Percentiles rank a stretch among this genome's conserved stretches.
Conservation (phyloP, 2,329 filamentous ascomycete genomes). For the Cryphonectria radicalis region DNA sequence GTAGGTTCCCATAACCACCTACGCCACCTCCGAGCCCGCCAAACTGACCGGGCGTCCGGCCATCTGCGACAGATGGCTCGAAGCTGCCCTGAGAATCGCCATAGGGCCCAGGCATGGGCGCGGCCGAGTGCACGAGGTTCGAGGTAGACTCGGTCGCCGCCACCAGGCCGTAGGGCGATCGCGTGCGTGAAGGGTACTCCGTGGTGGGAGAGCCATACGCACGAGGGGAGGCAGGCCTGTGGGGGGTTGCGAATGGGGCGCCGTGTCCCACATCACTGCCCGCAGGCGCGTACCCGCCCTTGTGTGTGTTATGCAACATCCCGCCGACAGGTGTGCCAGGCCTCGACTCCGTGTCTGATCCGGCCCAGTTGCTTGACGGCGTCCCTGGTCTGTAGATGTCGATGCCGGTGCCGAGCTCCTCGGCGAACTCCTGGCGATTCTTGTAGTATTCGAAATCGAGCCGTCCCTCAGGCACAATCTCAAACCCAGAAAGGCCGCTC, state of each 20-base stretch:
- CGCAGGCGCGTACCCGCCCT: slow-evolving; percentile 34
- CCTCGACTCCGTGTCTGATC: slow-evolving; percentile 49
- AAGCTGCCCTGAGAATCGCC: slow-evolving; percentile 29
- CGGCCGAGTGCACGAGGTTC: slow-evolving; percentile 28
- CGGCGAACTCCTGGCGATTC: slow-evolving; percentile 83
- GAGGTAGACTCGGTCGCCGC: slow-evolving; percentile 24
- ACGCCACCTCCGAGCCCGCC: slow-evolving; percentile 63
- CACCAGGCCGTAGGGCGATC: slow-evolving; percentile 27
- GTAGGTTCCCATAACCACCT: slow-evolving; percentile 62
- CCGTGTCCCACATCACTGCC: slow-evolving; percentile 11
- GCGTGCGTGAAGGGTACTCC: slow-evolving; percentile 27
- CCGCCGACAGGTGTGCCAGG: slow-evolving; percentile 54
- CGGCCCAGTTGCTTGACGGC: slow-evolving; percentile 54
- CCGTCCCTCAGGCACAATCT: slow-evolving; percentile 83
- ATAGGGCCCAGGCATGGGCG: slow-evolving; percentile 31
- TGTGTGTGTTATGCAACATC: slow-evolving; percentile 39
- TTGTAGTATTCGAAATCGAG: slow-evolving; percentile 94
- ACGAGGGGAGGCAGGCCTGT: slow-evolving; percentile 16
- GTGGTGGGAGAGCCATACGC: slow-evolving; percentile 25
- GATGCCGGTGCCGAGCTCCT: slow-evolving; percentile 67
- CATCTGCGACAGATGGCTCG: slow-evolving; percentile 32
- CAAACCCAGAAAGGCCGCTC: slow-evolving; percentile 70
- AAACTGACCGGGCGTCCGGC: slow-evolving; percentile 43
- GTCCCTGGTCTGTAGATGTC: slow-evolving; percentile 67
- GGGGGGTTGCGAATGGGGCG: slow-evolving; percentile 16